These are phyloP conservation scores for Exutisphaerella laricina DNA, from an alignment of 2,329 filamentous ascomycete species.

Conservation along the genomic window DNA sequence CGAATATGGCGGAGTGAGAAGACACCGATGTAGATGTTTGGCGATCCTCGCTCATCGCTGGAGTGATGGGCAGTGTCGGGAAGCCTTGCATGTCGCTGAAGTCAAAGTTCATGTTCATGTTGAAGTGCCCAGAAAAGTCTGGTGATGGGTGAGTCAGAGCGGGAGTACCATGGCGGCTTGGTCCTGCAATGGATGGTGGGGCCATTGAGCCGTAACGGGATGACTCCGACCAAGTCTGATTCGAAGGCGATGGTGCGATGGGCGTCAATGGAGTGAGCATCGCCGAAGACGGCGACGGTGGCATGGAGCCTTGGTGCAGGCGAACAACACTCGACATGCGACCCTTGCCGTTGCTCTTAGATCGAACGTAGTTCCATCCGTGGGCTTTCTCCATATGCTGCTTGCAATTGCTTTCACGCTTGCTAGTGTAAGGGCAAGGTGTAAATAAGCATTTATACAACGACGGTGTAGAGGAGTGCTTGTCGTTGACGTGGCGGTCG, in stretches of 20 bases:
- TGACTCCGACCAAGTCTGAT: conserved; percentile 31
- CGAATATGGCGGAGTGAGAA: conserved; percentile 39
- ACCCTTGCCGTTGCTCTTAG: conserved; percentile 82
- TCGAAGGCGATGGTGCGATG: conserved; percentile 38
- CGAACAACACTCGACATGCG: conserved; percentile 47
- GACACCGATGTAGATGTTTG: conserved; percentile 25
- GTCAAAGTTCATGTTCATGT: conserved; percentile 30
- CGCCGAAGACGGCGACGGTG: conserved; percentile 56
- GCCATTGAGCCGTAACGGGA: conserved; percentile 31
- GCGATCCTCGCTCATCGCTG: conserved; percentile 33
- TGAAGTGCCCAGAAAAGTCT: conserved; percentile 34
- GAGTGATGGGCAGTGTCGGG: conserved; percentile 29
- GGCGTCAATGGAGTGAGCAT: conserved; percentile 33
- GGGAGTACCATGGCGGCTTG: conserved; percentile 29
- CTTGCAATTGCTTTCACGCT: conserved; percentile 94
- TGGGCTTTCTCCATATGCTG: conserved; percentile 99
- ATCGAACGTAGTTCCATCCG: conserved; percentile 81
- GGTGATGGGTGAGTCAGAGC: conserved; percentile 27
- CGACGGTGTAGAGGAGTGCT: conserved; percentile 73
- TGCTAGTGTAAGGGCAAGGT: conserved; percentile 87
- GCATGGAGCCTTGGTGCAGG: conserved; percentile 56
- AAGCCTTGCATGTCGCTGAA: conserved; percentile 30
- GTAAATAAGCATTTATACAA: conserved; percentile 79
- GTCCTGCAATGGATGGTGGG: conserved; percentile 28
- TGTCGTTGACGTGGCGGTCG: conserved; percentile 93